Percentiles rank a stretch among this genome's conserved stretches.
Conservation (phyloP, 805 yeast species). For the Yamadazyma laniorum region DNA sequence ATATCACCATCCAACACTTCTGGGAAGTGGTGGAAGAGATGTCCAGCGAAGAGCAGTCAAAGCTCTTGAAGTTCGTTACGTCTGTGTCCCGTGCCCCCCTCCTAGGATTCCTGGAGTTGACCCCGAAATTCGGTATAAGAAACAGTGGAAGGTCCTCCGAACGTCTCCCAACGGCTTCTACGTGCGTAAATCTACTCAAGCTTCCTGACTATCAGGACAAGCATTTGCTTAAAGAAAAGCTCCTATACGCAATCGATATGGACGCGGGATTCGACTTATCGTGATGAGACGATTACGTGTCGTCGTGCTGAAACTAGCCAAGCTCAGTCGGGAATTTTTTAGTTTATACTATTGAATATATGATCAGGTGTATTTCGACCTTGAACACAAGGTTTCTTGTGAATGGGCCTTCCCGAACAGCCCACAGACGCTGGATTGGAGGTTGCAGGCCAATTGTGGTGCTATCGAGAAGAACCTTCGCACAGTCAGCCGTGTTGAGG, state of each 20-base stretch:
- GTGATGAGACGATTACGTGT: no score
- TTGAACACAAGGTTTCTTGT: no score
- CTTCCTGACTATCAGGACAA: conserved; percentile 79
- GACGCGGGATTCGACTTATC: conserved; percentile 88
- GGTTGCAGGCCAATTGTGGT: no score
- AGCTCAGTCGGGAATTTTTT: no score
- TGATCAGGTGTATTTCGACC: no score
- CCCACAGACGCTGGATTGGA: no score
- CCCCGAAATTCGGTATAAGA: conserved; percentile 79
- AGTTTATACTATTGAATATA: no score
- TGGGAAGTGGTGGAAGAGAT: conserved; percentile 79
- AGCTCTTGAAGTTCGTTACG: conserved; percentile 82
- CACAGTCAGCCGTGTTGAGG: background rate
- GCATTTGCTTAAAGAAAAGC: conserved; percentile 53
- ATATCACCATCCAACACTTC: conserved; percentile 59
- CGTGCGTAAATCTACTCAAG: conserved; percentile 86
- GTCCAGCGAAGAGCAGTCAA: conserved; percentile 56
- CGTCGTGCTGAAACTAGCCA: no score
- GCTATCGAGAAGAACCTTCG: no score
- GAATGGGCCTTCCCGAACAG: no score
- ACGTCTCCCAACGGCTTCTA: conserved; percentile 86
- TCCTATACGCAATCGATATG: conserved; percentile 74
- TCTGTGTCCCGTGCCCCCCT: conserved; percentile 91
- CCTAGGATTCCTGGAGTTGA: conserved; percentile 72
- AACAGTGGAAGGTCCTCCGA: conserved; percentile 55